Evolutionary conservation across 2,329 filamentous ascomycete species (phyloP).

Genomic region (Orbilia quercus): DNA sequence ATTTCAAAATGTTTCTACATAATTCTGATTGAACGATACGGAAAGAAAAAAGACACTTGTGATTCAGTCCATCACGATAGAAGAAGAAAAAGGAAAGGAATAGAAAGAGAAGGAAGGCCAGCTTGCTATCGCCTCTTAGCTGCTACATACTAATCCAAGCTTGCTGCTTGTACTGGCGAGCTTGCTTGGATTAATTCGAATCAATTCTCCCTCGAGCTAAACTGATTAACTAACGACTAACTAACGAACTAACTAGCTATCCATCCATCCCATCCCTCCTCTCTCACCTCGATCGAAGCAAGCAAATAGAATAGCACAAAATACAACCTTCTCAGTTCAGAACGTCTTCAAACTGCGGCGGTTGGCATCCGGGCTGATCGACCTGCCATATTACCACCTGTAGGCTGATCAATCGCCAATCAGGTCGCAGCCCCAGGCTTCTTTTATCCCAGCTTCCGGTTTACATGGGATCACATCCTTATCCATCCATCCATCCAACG

Average conservation of each 20-base stretch:
- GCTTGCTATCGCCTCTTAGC: neutral
- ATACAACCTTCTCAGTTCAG: constrained; percentile 46
- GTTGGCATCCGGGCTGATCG: constrained; percentile 48
- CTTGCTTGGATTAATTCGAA: neutral
- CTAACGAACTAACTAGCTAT: constrained; percentile 3
- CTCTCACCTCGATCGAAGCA: neutral
- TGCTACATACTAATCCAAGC: constrained; percentile 1
- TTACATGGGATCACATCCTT: constrained; percentile 32
- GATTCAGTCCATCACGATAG: no score
- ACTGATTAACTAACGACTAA: no score
- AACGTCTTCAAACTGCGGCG: constrained; percentile 31
- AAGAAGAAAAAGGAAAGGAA: no score
- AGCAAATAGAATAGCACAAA: no score
- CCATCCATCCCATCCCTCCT: neutral
- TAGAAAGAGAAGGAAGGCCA: neutral
- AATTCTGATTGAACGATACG: neutral
- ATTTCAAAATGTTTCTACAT: constrained; percentile 1
- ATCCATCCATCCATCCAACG: no score
- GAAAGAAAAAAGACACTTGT: no score
- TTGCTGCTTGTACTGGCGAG: neutral
- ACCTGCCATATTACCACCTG: constrained; percentile 54
- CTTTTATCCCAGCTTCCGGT: constrained; percentile 30
- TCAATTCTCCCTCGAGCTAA: neutral
- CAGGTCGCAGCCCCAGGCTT: constrained; percentile 37
- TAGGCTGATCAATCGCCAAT: constrained; percentile 56